phyloP scores from a whole-genome alignment of 192 early-diverging fungal species.

The Umbelopsis sp. region DNA sequence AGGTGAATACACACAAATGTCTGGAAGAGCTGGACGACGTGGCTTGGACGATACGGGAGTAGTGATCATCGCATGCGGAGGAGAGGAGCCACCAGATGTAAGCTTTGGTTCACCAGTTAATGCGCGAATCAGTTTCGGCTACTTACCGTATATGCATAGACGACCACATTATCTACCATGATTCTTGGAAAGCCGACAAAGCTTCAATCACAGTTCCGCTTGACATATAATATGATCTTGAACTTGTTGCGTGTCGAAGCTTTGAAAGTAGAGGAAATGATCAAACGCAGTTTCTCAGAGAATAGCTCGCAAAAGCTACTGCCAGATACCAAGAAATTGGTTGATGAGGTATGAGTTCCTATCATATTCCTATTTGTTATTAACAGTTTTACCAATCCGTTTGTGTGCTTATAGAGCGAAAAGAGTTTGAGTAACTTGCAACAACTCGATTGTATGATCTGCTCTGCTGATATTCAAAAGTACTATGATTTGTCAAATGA shows the following conservation, averaged over 20 bases:
- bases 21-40: constrained; percentile 94
- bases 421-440: constrained; percentile 56
- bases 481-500: constrained; percentile 71
- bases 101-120: background rate
- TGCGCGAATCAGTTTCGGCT: too few relatives aligned
- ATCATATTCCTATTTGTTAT: background rate
- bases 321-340: constrained; percentile 76
- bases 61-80: constrained; percentile 82
- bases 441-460: constrained; percentile 80
- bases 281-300: constrained; percentile 96
- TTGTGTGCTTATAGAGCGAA: constrained; percentile 49
- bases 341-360: constrained; percentile 56
- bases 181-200: constrained; percentile 87
- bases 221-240: constrained; percentile 99
- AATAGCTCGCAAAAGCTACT: constrained; percentile 82
- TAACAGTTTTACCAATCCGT: background rate
- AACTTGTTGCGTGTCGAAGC: constrained; percentile 94
- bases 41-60: constrained; percentile 89
- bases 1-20: constrained; percentile 99
- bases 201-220: constrained; percentile 91
- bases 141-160: constrained; percentile 18
- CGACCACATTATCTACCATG: constrained; percentile 70
- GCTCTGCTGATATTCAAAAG: constrained; percentile 68
- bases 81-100: constrained; percentile 54
- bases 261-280: constrained; percentile 97